phyloP scores from a whole-genome alignment of 768 basidiomycete genomes.

The Pulveroboletus sp. region DNA sequence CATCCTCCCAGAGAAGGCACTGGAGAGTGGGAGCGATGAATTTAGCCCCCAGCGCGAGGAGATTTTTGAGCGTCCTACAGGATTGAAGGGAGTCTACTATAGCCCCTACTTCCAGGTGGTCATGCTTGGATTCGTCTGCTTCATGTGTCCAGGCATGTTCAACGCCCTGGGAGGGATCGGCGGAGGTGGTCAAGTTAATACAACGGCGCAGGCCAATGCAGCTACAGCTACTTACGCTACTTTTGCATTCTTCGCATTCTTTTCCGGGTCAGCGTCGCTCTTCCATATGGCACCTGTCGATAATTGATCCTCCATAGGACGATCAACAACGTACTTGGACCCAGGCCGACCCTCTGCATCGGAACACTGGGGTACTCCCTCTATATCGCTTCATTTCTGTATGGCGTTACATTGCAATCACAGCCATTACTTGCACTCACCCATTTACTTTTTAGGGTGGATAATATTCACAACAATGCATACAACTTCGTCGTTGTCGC shows the following conservation, averaged over 20 bases:
- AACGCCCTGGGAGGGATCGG: slow-evolving; percentile 79
- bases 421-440: background rate
- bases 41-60: slow-evolving; percentile 24
- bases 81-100: slow-evolving; percentile 53
- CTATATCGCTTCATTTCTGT: slow-evolving; percentile 73
- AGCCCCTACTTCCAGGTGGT: slow-evolving; percentile 42
- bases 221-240: slow-evolving; percentile 64
- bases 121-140: slow-evolving; percentile 64
- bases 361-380: slow-evolving; percentile 75
- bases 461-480: slow-evolving; percentile 64
- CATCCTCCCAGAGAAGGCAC: slow-evolving; percentile 14
- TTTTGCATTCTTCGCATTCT: slow-evolving; percentile 60
- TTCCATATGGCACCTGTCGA: background rate
- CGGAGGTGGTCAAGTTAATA: slow-evolving; percentile 68
- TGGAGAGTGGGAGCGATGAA: slow-evolving; percentile 27
- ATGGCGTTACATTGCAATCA: slow-evolving; percentile 21
- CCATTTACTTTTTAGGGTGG: slow-evolving; percentile 39
- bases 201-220: slow-evolving; percentile 62
- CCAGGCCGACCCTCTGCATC: slow-evolving; percentile 63
- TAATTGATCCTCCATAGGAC: slow-evolving; percentile 40
- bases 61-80: slow-evolving; percentile 45
- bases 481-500: slow-evolving; percentile 63
- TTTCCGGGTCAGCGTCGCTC: slow-evolving; percentile 53
- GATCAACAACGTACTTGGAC: slow-evolving; percentile 78
- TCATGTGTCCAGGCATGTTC: slow-evolving; percentile 66